Conservation (phyloP, 2,329 filamentous ascomycete genomes). For the Elsinoe necatrix region DNA sequence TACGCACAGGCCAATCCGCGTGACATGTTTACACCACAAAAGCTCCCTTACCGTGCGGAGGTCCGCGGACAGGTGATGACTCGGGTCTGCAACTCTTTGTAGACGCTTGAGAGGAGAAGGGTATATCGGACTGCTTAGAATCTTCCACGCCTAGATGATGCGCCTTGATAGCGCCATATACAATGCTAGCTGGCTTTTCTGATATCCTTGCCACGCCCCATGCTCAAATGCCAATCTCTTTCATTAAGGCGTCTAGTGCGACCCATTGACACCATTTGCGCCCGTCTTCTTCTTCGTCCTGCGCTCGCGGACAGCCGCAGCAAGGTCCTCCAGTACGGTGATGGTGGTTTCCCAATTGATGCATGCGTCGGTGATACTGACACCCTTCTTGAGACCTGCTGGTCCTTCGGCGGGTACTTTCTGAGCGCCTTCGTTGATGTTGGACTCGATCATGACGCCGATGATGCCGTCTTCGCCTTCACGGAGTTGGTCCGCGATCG, state of each 20-base stretch:
- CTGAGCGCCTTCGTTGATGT: constrained; percentile 73
- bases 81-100: too few relatives aligned
- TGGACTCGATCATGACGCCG: constrained; percentile 98
- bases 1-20: too few relatives aligned
- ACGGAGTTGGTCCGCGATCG: constrained; percentile 73
- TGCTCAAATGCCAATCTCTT: constrained; percentile 3
- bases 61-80: too few relatives aligned
- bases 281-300: constrained; percentile 42
- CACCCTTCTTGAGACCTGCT: constrained; percentile 69
- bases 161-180: background rate
- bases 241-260: constrained; percentile 16
- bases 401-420: constrained; percentile 82
- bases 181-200: constrained; percentile 8
- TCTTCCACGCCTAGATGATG: constrained; percentile 1
- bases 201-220: background rate
- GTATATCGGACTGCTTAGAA: too few relatives aligned
- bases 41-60: too few relatives aligned
- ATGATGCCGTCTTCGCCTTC: constrained; percentile 82
- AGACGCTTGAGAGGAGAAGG: too few relatives aligned
- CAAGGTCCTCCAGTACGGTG: constrained; percentile 72
- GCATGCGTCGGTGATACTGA: constrained; percentile 93
- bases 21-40: too few relatives aligned
- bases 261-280: constrained; percentile 23
- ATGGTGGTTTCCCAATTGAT: constrained; percentile 88
- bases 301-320: constrained; percentile 70